These are phyloP conservation scores for Aurinia saxatilis DNA, from an alignment of 345 rosid species.

Conservation along the genomic window DNA sequence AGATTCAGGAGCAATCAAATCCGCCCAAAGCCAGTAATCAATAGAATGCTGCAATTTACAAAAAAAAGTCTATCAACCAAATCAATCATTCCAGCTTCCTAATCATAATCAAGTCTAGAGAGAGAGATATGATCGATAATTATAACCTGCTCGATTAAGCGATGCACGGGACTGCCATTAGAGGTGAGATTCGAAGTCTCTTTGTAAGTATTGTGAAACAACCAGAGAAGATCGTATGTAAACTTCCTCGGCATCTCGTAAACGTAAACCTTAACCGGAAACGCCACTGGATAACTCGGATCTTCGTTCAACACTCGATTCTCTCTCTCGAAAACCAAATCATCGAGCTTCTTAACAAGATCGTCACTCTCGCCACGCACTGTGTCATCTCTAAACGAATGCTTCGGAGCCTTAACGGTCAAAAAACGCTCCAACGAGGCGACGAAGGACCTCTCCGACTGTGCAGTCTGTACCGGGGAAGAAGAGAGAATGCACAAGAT, in stretches of 20 bases:
- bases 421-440: conserved; percentile 56
- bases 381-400: conserved; percentile 32
- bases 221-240: conserved; percentile 66
- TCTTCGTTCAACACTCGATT: conserved; percentile 29
- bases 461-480: background rate
- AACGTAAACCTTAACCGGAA: conserved; percentile 67
- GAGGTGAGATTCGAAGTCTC: conserved; percentile 72
- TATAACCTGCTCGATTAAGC: conserved; percentile 68
- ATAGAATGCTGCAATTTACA: conserved; percentile 55
- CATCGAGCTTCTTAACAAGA: conserved; percentile 36
- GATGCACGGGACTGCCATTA: conserved; percentile 93
- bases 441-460: conserved; percentile 51
- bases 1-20: conserved; percentile 61
- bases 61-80: background rate
- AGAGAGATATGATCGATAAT: no score
- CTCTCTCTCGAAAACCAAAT: conserved; percentile 32
- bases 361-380: conserved; percentile 17
- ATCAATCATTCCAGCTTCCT: background rate
- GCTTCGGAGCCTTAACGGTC: conserved; percentile 4
- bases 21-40: conserved; percentile 92
- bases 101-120: no score
- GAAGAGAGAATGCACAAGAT: background rate
- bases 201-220: conserved; percentile 52
- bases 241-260: conserved; percentile 78
- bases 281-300: conserved; percentile 36